Evolutionary conservation across 78 protist species (phyloP).

Genomic region (Emiliania huxleyi): DNA sequence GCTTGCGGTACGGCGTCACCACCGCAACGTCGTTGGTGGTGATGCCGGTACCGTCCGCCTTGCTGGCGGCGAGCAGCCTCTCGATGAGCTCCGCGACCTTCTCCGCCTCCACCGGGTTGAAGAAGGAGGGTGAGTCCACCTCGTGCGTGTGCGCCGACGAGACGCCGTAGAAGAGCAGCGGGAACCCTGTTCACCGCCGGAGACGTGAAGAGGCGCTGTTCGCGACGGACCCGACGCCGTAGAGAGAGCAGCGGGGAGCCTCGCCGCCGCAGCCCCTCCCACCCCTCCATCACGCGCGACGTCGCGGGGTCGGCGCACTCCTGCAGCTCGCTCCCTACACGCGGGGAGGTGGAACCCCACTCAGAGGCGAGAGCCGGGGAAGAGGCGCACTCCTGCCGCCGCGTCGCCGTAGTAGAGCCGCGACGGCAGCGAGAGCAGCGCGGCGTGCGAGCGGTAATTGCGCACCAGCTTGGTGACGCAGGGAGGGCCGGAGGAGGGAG

Average conservation of each 20-base stretch:
- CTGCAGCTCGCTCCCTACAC: no score
- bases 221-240: no score
- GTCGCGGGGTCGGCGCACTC: neutral
- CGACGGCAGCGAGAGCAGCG: constrained; percentile 19
- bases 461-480: neutral
- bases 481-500: neutral
- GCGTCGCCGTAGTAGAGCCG: constrained; percentile 23
- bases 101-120: constrained; percentile 7
- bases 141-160: neutral
- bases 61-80: neutral
- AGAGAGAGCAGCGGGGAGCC: no score
- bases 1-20: neutral
- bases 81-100: neutral
- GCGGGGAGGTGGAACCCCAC: no score
- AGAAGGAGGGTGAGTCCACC: constrained; percentile 19
- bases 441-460: constrained; percentile 50
- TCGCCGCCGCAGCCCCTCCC: constrained; percentile 22
- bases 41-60: neutral
- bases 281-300: neutral
- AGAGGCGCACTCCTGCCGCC: no score
- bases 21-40: neutral
- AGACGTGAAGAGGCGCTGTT: no score
- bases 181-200: no score
- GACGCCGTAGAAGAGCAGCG: constrained; percentile 28
- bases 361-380: no score